A percentile compares a stretch with the other conserved stretches of the same genome.
Evolutionary conservation across 2,329 filamentous ascomycete species (phyloP).

Genomic region (Hypoxylon sp.): DNA sequence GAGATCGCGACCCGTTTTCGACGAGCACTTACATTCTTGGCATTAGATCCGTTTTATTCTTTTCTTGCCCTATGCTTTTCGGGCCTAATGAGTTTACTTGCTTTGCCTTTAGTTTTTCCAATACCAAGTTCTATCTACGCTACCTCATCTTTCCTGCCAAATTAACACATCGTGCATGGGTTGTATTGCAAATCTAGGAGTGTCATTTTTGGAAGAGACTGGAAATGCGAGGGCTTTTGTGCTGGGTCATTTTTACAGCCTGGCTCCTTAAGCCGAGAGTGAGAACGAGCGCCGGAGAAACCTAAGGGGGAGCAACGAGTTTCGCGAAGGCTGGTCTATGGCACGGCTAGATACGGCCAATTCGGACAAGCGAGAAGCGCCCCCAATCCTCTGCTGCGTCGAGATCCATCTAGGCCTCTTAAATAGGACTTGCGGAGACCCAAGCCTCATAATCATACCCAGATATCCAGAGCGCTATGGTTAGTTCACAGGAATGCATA

Average conservation of each 20-base stretch:
- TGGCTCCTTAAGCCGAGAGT: too few relatives aligned
- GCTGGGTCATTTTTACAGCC: too few relatives aligned
- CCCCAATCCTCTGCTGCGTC: background rate
- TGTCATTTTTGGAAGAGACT: too few relatives aligned
- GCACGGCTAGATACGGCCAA: background rate
- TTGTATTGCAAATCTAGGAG: too few relatives aligned
- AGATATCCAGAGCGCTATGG: background rate
- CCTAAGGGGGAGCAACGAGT: background rate
- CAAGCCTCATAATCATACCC: slow-evolving; percentile 2
- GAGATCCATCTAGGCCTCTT: background rate
- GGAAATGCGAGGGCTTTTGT: too few relatives aligned
- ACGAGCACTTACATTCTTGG: slow-evolving; percentile 27
- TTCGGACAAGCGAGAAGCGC: background rate
- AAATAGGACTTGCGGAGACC: background rate
- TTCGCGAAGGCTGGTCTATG: background rate
- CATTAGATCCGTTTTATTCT: slow-evolving; percentile 11
- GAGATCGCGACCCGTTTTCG: background rate
- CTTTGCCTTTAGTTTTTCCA: slow-evolving; percentile 15
- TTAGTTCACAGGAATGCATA: background rate
- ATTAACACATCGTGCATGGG: background rate
- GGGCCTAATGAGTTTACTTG: slow-evolving; percentile 26
- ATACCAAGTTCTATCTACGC: background rate
- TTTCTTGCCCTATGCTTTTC: slow-evolving; percentile 20
- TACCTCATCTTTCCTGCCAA: background rate
- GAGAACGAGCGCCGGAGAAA: too few relatives aligned